phyloP scores from a whole-genome alignment of 2,329 filamentous ascomycete genomes.

The Dactylellina cionopaga region DNA sequence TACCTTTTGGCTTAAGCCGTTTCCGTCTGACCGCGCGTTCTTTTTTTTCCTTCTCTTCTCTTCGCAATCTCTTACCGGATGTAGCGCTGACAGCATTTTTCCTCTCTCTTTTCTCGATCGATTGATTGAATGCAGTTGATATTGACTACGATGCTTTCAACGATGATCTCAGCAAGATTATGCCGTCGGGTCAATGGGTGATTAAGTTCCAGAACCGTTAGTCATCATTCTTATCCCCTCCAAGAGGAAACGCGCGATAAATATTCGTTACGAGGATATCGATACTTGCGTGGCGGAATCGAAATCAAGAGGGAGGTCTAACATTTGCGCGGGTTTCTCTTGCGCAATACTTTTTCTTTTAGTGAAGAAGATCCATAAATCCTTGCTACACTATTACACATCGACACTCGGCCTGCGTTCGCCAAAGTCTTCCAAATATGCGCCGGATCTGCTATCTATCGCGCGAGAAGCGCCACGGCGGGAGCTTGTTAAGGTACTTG shows the following conservation, averaged over 20 bases:
- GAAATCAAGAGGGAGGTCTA: neutral
- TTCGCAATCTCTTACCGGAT: constrained; percentile 7
- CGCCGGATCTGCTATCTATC: constrained; percentile 56
- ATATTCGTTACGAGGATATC: neutral
- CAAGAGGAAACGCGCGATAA: neutral
- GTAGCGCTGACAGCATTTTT: too few relatives aligned
- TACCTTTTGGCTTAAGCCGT: neutral
- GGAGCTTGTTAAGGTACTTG: constrained; percentile 56
- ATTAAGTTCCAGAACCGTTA: constrained; percentile 56
- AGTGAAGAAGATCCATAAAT: constrained; percentile 57
- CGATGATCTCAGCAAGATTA: constrained; percentile 53
- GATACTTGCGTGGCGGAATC: too few relatives aligned
- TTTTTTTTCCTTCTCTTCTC: too few relatives aligned
- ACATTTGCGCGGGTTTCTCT: neutral
- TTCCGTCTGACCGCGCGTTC: neutral
- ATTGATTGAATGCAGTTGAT: constrained; percentile 51
- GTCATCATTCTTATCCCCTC: neutral
- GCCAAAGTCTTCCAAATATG: constrained; percentile 53
- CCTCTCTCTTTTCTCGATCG: neutral
- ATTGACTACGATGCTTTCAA: constrained; percentile 57
- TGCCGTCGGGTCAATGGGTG: constrained; percentile 56
- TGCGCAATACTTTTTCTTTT: neutral
- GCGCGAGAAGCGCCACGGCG: constrained; percentile 56
- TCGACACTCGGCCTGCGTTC: constrained; percentile 55
- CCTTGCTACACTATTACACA: constrained; percentile 56